Conservation (phyloP, 148 eudicot genomes). For the Fagopyrum homotropicum region DNA sequence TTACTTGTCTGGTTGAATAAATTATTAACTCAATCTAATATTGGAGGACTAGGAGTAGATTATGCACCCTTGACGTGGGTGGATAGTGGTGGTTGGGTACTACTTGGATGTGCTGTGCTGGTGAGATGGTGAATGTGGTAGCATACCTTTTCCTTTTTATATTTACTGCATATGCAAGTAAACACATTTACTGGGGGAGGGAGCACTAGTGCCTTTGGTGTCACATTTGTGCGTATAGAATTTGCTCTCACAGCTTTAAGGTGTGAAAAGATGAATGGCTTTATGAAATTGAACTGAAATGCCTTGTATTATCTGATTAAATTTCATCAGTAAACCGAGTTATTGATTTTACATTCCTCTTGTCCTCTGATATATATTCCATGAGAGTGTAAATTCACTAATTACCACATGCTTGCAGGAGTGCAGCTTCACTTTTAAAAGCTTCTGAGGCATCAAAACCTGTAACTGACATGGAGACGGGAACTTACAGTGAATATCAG, state of each 20-base stretch:
- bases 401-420: conserved; percentile 43
- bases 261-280: neutral
- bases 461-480: conserved; percentile 26
- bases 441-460: conserved; percentile 34
- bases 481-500: conserved; percentile 21
- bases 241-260: neutral
- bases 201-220: neutral
- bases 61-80: neutral
- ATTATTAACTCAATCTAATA: neutral
- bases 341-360: neutral
- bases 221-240: neutral
- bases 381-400: neutral
- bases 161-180: neutral
- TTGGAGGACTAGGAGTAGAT: neutral
- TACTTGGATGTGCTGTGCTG: neutral
- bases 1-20: neutral
- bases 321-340: neutral
- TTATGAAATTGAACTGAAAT: neutral
- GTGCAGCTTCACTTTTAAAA: conserved; percentile 63
- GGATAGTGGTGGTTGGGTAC: neutral
- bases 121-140: neutral
- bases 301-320: neutral
- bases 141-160: neutral
- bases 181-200: neutral
- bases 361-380: neutral